Evolutionary conservation across 129 eudicot species (phyloP), one percentile per base, ranked within the genome.

Genomic region (Tanacetum coccineum): DNA sequence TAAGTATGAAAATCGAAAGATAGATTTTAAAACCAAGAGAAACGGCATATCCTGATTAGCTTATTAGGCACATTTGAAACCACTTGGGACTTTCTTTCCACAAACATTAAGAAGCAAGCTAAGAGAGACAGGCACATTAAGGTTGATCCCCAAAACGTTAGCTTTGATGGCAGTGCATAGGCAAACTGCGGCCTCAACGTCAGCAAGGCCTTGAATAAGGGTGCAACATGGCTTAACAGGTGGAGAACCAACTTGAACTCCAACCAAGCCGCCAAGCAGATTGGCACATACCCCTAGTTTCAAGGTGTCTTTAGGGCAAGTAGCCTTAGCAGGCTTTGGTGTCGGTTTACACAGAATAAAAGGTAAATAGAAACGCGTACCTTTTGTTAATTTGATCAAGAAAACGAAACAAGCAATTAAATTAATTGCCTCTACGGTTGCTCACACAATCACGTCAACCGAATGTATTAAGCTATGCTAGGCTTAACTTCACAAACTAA

Each of bases 151-250:
- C 70, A 84, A 73, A 42, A 87, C 54, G 6, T 78, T 78, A 12
- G 86, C 86, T 53, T 76, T 80, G 28, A 87, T 68, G 52, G 89
- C 86, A 39, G 89, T 83, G 79, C 89, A 87, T 48, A 87, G 81
- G 72, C 94, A 87, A 39, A 78, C 68, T 0, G 89, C 87, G 0
- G 89, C 94, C 4, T 87, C 87, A 1, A 73, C 74, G 53, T 83
- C 89, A 56, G 78, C 68, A 36, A 86, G 80, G 18, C 79, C 89
- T 25, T 67, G 54, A 17, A 83, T 70, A 5, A 81, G 82, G 40
- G 60, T 39, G 76, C 93, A 86, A 15, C 93, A 86, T 51, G 79
- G 82, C 45, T 64, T 50, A 52, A 47, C 67, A 4, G 93, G 74
- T 12, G 84, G 84, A 47, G 56, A 75, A 17, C 89, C 79, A 7